phyloP scores from a whole-genome alignment of 345 rosid species.

The Odontarrhena argentea region DNA sequence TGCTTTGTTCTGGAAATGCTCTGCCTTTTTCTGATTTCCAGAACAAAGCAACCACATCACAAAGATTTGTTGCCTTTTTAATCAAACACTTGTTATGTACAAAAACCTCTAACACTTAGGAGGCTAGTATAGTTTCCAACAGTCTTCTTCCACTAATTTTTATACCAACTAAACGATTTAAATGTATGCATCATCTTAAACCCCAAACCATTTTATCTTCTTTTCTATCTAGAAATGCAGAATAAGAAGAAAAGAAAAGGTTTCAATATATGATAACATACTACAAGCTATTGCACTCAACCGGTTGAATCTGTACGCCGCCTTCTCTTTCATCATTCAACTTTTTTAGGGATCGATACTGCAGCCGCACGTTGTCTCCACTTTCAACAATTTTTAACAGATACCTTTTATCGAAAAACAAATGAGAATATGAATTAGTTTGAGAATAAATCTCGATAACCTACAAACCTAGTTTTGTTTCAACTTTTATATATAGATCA shows the following conservation, averaged over 20 bases:
- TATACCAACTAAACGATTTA: conserved; percentile 21
- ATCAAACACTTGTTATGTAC: conserved; percentile 34
- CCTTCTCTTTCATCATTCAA: conserved; percentile 55
- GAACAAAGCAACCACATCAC: conserved; percentile 6
- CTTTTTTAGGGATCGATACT: conserved; percentile 88
- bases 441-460: conserved; percentile 14
- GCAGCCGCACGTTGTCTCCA: conserved; percentile 89
- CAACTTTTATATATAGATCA: conserved; percentile 15
- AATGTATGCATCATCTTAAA: conserved; percentile 31
- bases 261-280: conserved; percentile 16
- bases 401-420: conserved; percentile 57
- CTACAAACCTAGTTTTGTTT: conserved; percentile 19
- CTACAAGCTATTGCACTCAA: conserved; percentile 60
- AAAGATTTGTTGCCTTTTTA: conserved; percentile 11
- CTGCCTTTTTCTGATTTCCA: too few relatives aligned
- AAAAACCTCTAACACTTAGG: conserved; percentile 20
- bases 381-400: conserved; percentile 74
- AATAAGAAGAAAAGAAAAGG: conserved; percentile 20
- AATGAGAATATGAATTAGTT: not conserved
- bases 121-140: conserved; percentile 22
- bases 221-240: conserved; percentile 34
- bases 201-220: conserved; percentile 27
- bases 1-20: too few relatives aligned
- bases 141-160: conserved; percentile 18
- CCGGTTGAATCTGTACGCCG: conserved; percentile 45